These are phyloP conservation scores for Gastrolobium bilobum DNA, from an alignment of 306 rosid genomes.

Conservation along the genomic window DNA sequence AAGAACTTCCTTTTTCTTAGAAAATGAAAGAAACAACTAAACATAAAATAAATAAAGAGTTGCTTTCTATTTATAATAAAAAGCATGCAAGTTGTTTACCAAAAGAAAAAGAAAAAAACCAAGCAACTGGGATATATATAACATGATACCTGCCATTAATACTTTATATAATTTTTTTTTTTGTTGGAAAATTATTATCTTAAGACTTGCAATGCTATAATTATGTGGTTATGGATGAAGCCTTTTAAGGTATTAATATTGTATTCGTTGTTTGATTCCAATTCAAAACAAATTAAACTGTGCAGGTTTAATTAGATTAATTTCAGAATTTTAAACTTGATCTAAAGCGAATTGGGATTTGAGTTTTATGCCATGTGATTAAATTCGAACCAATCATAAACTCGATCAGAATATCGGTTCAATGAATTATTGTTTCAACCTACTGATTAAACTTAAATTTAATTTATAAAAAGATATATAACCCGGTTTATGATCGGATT, in stretches of 20 bases:
- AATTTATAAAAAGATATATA: too few relatives aligned
- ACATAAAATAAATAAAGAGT: not conserved
- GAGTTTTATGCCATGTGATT: too few relatives aligned
- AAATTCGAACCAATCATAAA: too few relatives aligned
- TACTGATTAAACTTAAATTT: too few relatives aligned
- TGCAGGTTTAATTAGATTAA: not conserved
- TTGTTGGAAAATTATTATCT: too few relatives aligned
- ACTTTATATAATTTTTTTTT: too few relatives aligned
- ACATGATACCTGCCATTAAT: too few relatives aligned
- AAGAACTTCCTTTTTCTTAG: conserved; percentile 34
- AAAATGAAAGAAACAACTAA: not conserved
- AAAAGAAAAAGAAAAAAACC: too few relatives aligned
- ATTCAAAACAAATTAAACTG: not conserved
- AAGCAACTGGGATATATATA: too few relatives aligned
- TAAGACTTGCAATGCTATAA: not conserved
- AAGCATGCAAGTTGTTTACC: not conserved
- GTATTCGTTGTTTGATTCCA: not conserved
- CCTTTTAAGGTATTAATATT: not conserved
- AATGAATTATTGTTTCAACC: too few relatives aligned
- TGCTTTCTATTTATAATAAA: conserved; percentile 13
- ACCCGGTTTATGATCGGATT: too few relatives aligned
- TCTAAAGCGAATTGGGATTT: not conserved
- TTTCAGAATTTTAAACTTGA: not conserved
- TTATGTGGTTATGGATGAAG: not conserved
- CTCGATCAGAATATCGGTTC: too few relatives aligned